Evolutionary conservation across 257 asterid species (phyloP), one percentile per base, ranked within the genome.

Genomic region (Leonotis leonurus): DNA sequence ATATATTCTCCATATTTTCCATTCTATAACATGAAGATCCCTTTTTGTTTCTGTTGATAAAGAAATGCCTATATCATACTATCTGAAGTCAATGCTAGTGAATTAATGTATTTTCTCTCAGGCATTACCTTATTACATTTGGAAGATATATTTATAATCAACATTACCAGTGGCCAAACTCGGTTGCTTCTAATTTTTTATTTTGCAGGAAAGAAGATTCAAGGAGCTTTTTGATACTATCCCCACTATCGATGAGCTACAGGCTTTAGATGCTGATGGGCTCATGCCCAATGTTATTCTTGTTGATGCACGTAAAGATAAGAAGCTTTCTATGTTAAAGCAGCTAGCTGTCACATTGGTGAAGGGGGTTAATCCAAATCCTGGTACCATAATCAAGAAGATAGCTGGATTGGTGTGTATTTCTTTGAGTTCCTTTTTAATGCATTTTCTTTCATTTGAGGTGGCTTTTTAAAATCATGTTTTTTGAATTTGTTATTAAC

Each of bases 271-370:
- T 21, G 75, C 74, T 22, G 98, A 90, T 67, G 94, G 98, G 77
- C 80, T 85, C 48, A 76, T 85, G 70, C 94, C 94, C 43, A 79
- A 75, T 70, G 93, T 83, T 69, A 90, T 90, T 78, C 72, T 85
- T 65, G 98, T 90, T 49, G 93, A 90, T 80, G 32, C 86, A 70
- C 75, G 81, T 49, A 90, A 81, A 73, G 98, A 90, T 76, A 90
- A 90, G 84, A 90, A 88, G 78, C 95, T 90, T 79, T 84, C 79
- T 54, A 88, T 87, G 96, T 71, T 90, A 77, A 88, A 83, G 89
- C 98, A 90, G 75, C 88, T 90, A 59, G 78, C 89, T 50, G 62
- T 66, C 57, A 82, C 91, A 69, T 75, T 90, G 85, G 87, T 82
- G 77, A 90, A 79, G 77, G 94, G 98, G 63, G 68, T 82, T 76